phyloP scores from a whole-genome alignment of 768 basidiomycete species.

The Lactifluus hygrophoroides region DNA sequence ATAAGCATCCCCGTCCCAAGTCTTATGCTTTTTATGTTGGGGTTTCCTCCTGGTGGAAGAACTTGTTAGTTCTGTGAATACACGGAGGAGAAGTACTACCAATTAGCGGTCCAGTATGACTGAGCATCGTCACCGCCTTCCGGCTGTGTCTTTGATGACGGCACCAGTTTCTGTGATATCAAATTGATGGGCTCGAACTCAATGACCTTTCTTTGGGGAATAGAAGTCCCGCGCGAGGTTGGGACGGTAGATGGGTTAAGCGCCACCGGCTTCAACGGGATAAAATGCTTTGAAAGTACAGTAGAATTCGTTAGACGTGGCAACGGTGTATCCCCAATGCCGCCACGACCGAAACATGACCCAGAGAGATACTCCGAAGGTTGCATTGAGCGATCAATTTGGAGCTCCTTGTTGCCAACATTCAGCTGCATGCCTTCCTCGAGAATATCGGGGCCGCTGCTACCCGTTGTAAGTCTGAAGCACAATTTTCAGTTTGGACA shows the following conservation, averaged over 20 bases:
- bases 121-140: conserved; percentile 19
- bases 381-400: conserved; percentile 51
- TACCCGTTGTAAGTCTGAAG: conserved; percentile 45
- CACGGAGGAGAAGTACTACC: conserved; percentile 33
- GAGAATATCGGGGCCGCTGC: conserved; percentile 31
- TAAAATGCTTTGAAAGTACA: conserved; percentile 26
- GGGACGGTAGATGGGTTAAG: conserved; percentile 26
- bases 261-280: conserved; percentile 25
- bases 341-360: conserved; percentile 45
- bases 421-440: conserved; percentile 32
- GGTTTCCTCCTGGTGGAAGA: conserved; percentile 52
- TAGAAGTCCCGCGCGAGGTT: conserved; percentile 20
- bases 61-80: not conserved
- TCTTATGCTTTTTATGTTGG: conserved; percentile 70
- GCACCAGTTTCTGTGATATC: not conserved
- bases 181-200: conserved; percentile 34
- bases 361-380: conserved; percentile 54
- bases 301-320: conserved; percentile 24
- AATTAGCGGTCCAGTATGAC: conserved; percentile 61
- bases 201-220: conserved; percentile 25
- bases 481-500: not conserved
- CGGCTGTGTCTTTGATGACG: conserved; percentile 9
- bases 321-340: conserved; percentile 17
- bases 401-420: conserved; percentile 51
- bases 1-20: conserved; percentile 78